Percentiles rank a stretch among this genome's conserved stretches.
Conservation (phyloP, 2,329 filamentous ascomycete genomes). For the Pseudogymnoascus sp. region DNA sequence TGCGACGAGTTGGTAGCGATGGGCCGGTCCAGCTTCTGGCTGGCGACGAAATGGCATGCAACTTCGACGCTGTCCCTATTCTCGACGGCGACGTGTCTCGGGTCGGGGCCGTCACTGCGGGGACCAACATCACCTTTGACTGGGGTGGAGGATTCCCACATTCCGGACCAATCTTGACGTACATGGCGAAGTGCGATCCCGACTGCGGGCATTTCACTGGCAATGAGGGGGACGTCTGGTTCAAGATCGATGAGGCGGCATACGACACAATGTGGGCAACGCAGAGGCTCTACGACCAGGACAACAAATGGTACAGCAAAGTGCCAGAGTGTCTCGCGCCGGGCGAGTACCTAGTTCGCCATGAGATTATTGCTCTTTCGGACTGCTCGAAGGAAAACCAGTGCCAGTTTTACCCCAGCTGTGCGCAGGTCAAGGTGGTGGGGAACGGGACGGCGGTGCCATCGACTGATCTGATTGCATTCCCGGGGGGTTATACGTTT, state of each 20-base stretch:
- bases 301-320: conserved; percentile 7
- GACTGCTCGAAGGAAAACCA: conserved; percentile 3
- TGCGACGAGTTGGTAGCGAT: conserved; percentile 9
- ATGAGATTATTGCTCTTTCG: conserved; percentile 11
- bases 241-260: conserved; percentile 12
- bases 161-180: conserved; percentile 11
- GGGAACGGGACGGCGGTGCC: background rate
- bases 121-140: conserved; percentile 9
- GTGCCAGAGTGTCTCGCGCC: conserved; percentile 11
- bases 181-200: conserved; percentile 11
- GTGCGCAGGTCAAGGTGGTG: conserved; percentile 11
- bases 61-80: conserved; percentile 10
- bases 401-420: conserved; percentile 12
- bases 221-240: conserved; percentile 7
- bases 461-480: conserved; percentile 3
- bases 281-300: conserved; percentile 9
- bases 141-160: conserved; percentile 7
- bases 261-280: conserved; percentile 10
- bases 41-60: conserved; percentile 9
- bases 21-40: conserved; percentile 8
- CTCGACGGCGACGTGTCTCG: conserved; percentile 9
- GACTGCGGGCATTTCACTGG: conserved; percentile 12
- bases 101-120: conserved; percentile 6
- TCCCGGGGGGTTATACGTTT: conserved; percentile 10
- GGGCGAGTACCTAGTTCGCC: conserved; percentile 12